Evolutionary conservation across 2,329 filamentous ascomycete species (phyloP), one percentile per base, ranked within the genome.

Genomic region (Ceratocystiopsis brevicomis): DNA sequence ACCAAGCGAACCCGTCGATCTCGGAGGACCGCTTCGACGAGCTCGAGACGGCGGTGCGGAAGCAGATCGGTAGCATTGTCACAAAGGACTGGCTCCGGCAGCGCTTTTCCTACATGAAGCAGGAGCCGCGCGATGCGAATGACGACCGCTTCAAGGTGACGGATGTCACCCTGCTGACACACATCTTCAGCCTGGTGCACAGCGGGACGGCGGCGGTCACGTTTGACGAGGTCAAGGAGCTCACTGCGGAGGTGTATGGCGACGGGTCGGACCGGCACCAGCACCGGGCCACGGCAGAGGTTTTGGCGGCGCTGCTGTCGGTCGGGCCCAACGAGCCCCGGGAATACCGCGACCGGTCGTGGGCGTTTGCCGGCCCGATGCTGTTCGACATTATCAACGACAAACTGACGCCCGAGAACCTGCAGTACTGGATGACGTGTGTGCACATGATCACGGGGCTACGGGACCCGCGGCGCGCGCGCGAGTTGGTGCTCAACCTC

Each of bases 241-340:
- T 95, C 47, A 75, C 82, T 6, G 66, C 72, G 46, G 73, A 75
- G 2, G 76, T 92, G 0, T 96, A 85, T 54, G 88, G 79, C 14
- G 88, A 98, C 58, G 90, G 92, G 11, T 90, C 78, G 53, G 90
- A 98, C 57, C 95, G 95, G 61, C 90, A 98, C 58, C 88, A 98
- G 57, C 90, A 98, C 58, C 82, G 90, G 42, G 90, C 90, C 15
- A 94, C 90, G 2, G 76, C 90, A 0, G 90, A 98, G 61, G 95
- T 98, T 44, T 65, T 98, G 41, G 86, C 83, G 14, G 87, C 84
- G 5, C 61, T 98, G 53, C 67, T 98, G 21, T 76, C 78, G 15
- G 84, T 83, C 34, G 84, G 85, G 15, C 73, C 78, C 40, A 87
- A 95, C 52, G 77, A 85, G 25, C 77, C 78, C 6, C 65, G 77